phyloP scores from a whole-genome alignment of 2,329 filamentous ascomycete genomes.

The Ascomycota sp. region DNA sequence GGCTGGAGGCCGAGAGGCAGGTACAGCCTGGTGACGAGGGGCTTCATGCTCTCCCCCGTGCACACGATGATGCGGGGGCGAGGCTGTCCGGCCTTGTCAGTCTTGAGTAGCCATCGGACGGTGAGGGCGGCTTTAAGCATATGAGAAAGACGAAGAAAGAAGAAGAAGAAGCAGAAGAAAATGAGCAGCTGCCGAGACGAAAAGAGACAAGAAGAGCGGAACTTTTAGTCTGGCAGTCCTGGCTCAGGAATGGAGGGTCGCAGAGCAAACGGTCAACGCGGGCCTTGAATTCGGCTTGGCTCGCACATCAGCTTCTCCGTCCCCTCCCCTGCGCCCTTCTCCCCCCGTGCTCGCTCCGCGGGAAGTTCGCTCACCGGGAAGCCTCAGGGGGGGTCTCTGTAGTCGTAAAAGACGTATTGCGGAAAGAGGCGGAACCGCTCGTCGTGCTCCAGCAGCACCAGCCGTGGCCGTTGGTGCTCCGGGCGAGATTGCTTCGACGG shows the following conservation, averaged over 20 bases:
- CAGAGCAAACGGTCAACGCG: conserved; percentile 48
- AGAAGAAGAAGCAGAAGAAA: background rate
- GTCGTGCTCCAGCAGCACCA: conserved; percentile 56
- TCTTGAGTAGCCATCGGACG: conserved; percentile 48
- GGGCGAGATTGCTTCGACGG: conserved; percentile 4
- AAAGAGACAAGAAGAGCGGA: background rate
- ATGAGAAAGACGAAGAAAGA: no score
- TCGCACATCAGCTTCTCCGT: background rate
- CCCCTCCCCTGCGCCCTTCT: no score
- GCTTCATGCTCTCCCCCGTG: conserved; percentile 59
- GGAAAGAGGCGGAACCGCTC: conserved; percentile 52
- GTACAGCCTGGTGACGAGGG: conserved; percentile 46
- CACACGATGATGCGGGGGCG: conserved; percentile 37
- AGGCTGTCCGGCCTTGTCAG: conserved; percentile 4
- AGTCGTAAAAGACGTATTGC: conserved; percentile 60
- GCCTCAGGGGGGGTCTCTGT: conserved; percentile 40
- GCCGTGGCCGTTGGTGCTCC: conserved; percentile 22
- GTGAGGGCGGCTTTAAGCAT: conserved; percentile 44
- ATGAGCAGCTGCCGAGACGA: no score
- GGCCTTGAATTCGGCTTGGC: conserved; percentile 33
- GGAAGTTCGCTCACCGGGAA: conserved; percentile 26
- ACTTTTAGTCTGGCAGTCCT: conserved; percentile 68
- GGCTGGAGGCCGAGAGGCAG: conserved; percentile 36
- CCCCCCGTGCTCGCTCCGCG: no score
- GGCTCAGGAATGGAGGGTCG: conserved; percentile 62